Evolutionary conservation across 306 rosid genomes (phyloP).

Genomic region (Trifolium dubium): DNA sequence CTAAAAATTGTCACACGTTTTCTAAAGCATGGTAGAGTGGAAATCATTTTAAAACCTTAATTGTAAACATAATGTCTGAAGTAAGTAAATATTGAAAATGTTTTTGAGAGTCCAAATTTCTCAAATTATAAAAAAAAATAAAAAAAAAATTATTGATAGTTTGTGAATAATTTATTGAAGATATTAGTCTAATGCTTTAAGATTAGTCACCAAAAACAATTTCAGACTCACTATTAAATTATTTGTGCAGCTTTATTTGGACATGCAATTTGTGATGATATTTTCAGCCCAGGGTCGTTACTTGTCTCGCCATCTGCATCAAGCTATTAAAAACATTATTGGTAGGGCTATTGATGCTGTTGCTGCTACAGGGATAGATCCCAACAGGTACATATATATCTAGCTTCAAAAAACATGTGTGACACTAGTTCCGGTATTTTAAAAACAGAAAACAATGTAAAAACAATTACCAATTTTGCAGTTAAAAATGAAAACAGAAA

Average conservation of each 20-base stretch:
- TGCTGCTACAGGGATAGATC: slow-evolving; percentile 84
- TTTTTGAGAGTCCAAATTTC: background rate
- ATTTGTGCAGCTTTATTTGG: slow-evolving; percentile 77
- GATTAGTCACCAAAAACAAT: background rate
- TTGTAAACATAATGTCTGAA: background rate
- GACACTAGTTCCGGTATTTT: too few species aligned
- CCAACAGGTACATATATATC: slow-evolving; percentile 64
- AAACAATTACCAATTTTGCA: background rate
- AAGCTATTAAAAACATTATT: slow-evolving; percentile 76
- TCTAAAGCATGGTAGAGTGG: background rate
- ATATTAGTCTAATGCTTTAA: background rate
- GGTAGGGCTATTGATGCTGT: slow-evolving; percentile 74
- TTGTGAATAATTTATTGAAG: background rate
- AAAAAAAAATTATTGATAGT: background rate
- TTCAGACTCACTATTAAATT: slow-evolving; percentile 5
- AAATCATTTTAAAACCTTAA: background rate
- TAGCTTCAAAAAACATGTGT: background rate
- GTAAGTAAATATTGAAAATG: background rate
- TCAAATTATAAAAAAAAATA: too few species aligned
- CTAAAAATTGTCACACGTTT: background rate
- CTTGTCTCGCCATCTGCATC: slow-evolving; percentile 81
- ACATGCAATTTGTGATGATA: slow-evolving; percentile 91
- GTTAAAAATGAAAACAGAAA: background rate
- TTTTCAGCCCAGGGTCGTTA: slow-evolving; percentile 91
- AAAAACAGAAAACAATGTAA: background rate